phyloP scores from a whole-genome alignment of 2,329 filamentous ascomycete species.

The Pyrenophora graminea region DNA sequence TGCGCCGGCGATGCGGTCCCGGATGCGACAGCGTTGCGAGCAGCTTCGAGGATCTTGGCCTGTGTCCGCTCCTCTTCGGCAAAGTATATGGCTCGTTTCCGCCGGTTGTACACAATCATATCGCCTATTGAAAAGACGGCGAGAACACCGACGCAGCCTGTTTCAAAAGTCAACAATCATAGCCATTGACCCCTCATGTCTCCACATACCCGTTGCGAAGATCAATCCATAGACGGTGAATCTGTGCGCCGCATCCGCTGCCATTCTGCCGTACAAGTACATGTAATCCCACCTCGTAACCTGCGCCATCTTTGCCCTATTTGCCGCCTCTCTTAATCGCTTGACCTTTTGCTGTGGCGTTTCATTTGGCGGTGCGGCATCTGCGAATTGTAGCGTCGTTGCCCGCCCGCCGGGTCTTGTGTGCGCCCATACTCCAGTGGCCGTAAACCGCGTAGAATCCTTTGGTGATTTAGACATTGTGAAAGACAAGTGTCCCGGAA shows the following conservation, averaged over 20 bases:
- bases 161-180: neutral
- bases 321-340: conserved; percentile 55
- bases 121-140: conserved; percentile 68
- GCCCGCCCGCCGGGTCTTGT: conserved; percentile 59
- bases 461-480: conserved; percentile 69
- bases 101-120: conserved; percentile 69
- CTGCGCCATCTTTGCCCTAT: conserved; percentile 53
- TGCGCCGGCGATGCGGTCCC: conserved; percentile 57
- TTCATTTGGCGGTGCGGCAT: conserved; percentile 52
- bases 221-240: conserved; percentile 64
- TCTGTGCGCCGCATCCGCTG: conserved; percentile 65
- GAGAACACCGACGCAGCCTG: conserved; percentile 63
- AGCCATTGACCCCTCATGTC: conserved; percentile 16
- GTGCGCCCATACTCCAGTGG: conserved; percentile 70
- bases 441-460: conserved; percentile 79
- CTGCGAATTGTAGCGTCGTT: conserved; percentile 47
- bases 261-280: conserved; percentile 44
- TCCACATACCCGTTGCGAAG: conserved; percentile 60
- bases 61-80: conserved; percentile 55
- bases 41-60: conserved; percentile 49
- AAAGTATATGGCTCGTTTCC: conserved; percentile 66
- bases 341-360: conserved; percentile 60
- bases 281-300: conserved; percentile 58
- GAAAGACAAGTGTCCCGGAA: conserved; percentile 6
- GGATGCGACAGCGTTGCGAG: conserved; percentile 47